Percentiles rank a stretch among this genome's conserved stretches.
phyloP scores from a whole-genome alignment of 495 filamentous ascomycete species.

The Chaetomium fimeti region DNA sequence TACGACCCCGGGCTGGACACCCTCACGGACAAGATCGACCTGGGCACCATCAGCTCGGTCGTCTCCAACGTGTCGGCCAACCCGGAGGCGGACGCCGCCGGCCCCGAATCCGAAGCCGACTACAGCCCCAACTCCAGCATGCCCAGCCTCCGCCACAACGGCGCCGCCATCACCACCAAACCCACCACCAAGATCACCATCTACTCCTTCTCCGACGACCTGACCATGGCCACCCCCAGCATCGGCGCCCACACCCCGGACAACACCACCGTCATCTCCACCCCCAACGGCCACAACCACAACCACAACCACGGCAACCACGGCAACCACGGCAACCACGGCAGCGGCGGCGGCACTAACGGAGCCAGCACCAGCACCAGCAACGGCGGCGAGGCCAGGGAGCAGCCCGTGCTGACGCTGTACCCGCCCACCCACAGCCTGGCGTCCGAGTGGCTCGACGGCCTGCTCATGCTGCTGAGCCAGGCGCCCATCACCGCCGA shows the following conservation, averaged over 20 bases:
- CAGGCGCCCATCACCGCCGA: constrained; percentile 97
- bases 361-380: not conserved
- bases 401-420: constrained; percentile 71
- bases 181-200: constrained; percentile 88
- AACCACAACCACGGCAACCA: too few relatives aligned
- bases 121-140: constrained; percentile 28
- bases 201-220: constrained; percentile 60
- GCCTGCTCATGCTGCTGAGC: constrained; percentile 88
- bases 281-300: not conserved
- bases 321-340: too few relatives aligned
- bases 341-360: constrained; percentile 6
- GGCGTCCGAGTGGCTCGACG: constrained; percentile 96
- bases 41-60: constrained; percentile 85
- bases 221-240: not conserved
- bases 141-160: constrained; percentile 41
- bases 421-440: constrained; percentile 75
- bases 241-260: not conserved
- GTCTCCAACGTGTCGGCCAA: constrained; percentile 82
- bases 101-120: constrained; percentile 37
- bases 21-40: constrained; percentile 80
- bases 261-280: not conserved
- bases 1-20: constrained; percentile 70
- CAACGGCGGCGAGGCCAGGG: constrained; percentile 38
- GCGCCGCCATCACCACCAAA: constrained; percentile 35
- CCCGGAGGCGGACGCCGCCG: constrained; percentile 37